Base-by-base conservation (phyloP, 257 asterid genomes). In the Avicennia marina region DNA sequence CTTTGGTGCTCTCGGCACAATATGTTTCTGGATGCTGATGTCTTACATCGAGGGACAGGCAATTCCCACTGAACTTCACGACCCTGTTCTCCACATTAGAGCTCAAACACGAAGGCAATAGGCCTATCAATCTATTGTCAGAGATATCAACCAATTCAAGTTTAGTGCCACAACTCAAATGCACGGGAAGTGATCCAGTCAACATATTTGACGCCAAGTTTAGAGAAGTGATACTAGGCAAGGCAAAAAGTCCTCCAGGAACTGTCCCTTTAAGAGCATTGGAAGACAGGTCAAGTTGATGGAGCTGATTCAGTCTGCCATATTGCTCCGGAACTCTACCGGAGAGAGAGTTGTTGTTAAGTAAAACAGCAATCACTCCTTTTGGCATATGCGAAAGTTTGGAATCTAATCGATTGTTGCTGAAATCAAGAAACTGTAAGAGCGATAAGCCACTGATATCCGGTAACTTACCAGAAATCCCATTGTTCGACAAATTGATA, bases 71-170 rank as follows among this genome's bases (percentile, higher is more conserved):
- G 36, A 64, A 68, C 54, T 36, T 67, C 24, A 82, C 68, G 6
- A 63, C 66, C 57, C 55, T 70, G 3, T 39, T 66, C 38, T 55
- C 71, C 52, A 41, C 57, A 9, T 26, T 56, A 20, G 70, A 44
- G 24, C 79, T 82, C 76, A 85, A 73, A 64, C 95, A 85, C 2
- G 82, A 32, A 1, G 95, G 90, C 73, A 85, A 26, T 0, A 12
- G 11, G 4, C 95, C 94, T 6, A 40, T 74, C 61, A 85, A 39
- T 71, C 78, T 73, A 58, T 85, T 85, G 53, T 82, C 70, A 6
- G 95, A 79, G 16, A 85, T 64, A 67, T 85, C 90, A 33, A 85
- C 86, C 32, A 21, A 48, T 21, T 46, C 71, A 52, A 79, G 78
- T 52, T 64, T 69, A 15, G 46, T 31, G 2, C 84, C 82, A 65